Evolutionary conservation across 2,329 filamentous ascomycete species (phyloP).

Genomic region (Arthrobotrys sinensis): DNA sequence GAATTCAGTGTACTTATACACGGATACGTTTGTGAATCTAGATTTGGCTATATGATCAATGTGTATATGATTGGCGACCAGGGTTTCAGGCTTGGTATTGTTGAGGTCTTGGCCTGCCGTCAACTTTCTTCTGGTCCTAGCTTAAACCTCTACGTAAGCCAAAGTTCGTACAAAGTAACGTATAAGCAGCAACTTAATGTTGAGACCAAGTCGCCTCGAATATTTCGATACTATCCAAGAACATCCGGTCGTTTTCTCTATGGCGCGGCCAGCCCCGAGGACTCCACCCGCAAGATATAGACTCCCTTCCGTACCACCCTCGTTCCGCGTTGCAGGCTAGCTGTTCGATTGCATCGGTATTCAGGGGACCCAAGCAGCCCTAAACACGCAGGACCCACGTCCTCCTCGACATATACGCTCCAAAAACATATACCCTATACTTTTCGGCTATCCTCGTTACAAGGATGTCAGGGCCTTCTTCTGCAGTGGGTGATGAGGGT

Average conservation of each 20-base stretch:
- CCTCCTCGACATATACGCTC: constrained; percentile 1
- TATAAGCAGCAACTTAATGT: constrained; percentile 11
- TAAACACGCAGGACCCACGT: constrained; percentile 5
- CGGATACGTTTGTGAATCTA: too few species aligned
- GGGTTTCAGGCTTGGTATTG: background rate
- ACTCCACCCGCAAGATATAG: constrained; percentile 9
- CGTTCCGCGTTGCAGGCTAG: constrained; percentile 20
- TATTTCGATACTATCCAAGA: constrained; percentile 5
- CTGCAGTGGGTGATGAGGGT: constrained; percentile 29
- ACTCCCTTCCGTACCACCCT: constrained; percentile 11
- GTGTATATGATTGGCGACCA: background rate
- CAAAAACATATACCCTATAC: background rate
- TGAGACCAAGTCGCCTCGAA: constrained; percentile 3
- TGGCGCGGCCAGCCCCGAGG: constrained; percentile 26
- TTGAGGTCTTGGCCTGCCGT: constrained; percentile 3
- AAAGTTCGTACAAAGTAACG: background rate
- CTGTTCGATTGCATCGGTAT: constrained; percentile 1
- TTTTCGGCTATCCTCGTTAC: background rate
- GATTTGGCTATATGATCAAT: too few species aligned
- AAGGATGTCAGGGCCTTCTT: constrained; percentile 32
- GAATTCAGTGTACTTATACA: too few species aligned
- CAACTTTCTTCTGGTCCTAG: constrained; percentile 1
- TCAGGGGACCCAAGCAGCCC: constrained; percentile 11
- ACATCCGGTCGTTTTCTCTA: constrained; percentile 3
- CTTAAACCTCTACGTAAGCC: constrained; percentile 23